Evolutionary conservation across 2,329 filamentous ascomycete genomes (phyloP).

Genomic region (Colletotrichum sp.): DNA sequence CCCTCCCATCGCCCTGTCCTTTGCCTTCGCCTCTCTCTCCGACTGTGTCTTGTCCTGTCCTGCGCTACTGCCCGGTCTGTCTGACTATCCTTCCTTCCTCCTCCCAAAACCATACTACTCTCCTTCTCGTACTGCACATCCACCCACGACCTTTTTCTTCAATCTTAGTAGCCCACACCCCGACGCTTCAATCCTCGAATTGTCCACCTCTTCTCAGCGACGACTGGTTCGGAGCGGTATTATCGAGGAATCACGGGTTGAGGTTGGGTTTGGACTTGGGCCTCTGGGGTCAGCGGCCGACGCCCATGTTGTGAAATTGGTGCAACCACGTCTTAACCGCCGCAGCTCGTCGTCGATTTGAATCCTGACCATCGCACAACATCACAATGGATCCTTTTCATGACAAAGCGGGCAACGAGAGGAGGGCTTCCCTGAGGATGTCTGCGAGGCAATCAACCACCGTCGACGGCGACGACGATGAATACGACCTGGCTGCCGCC

Average conservation of each 20-base stretch:
- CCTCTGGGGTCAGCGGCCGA: conserved; percentile 12
- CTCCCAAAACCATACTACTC: not conserved
- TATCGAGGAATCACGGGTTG: not conserved
- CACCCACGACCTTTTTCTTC: not conserved
- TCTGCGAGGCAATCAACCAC: conserved; percentile 43
- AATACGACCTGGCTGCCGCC: conserved; percentile 54
- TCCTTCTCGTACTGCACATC: not conserved
- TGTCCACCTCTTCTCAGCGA: not conserved
- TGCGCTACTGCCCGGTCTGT: not conserved
- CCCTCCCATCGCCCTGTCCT: not conserved
- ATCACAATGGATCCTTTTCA: conserved; percentile 45
- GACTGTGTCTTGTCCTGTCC: not conserved
- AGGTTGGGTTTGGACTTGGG: conserved; percentile 7
- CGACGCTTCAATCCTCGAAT: not conserved
- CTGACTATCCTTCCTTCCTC: not conserved
- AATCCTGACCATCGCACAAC: not conserved
- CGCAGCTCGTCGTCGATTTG: conserved; percentile 3
- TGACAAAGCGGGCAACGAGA: conserved; percentile 43
- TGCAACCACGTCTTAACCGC: not conserved
- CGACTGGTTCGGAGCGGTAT: not conserved
- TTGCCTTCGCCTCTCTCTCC: not conserved
- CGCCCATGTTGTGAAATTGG: conserved; percentile 17
- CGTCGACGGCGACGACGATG: conserved; percentile 42
- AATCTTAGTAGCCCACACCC: not conserved
- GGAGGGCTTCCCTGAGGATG: conserved; percentile 45